Conservation (phyloP, 2,329 filamentous ascomycete genomes). For the Neoarthrinium moseri region DNA sequence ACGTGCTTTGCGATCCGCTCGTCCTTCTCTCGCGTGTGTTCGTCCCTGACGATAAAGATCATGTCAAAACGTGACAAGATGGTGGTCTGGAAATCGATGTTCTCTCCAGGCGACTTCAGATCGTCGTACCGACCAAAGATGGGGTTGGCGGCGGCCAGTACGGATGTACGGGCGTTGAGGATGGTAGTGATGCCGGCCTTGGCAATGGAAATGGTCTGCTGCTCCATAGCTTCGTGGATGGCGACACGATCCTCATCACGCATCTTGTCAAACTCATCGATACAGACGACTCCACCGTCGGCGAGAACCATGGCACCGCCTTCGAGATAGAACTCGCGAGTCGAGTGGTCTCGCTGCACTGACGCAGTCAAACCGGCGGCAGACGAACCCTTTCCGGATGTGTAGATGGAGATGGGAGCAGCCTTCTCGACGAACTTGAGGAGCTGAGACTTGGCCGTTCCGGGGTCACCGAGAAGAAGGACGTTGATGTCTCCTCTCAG, state of each 20-base stretch:
- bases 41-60: constrained; percentile 98
- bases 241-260: constrained; percentile 95
- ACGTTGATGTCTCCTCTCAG: constrained; percentile 98
- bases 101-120: constrained; percentile 94
- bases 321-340: constrained; percentile 95
- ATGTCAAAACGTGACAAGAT: constrained; percentile 98
- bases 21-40: constrained; percentile 86
- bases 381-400: constrained; percentile 95
- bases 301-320: constrained; percentile 98
- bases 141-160: constrained; percentile 92
- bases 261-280: constrained; percentile 99
- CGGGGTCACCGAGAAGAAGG: constrained; percentile 90
- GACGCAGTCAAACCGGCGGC: constrained; percentile 96
- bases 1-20: constrained; percentile 95
- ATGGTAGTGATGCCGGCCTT: constrained; percentile 99
- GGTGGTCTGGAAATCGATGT: constrained; percentile 98
- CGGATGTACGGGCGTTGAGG: constrained; percentile 90
- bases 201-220: constrained; percentile 98
- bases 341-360: constrained; percentile 88
- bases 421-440: constrained; percentile 97
- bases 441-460: constrained; percentile 96
- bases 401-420: constrained; percentile 96
- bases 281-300: constrained; percentile 95
- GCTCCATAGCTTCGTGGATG: constrained; percentile 99
- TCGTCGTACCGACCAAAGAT: constrained; percentile 98